A percentile compares a stretch with the other conserved stretches of the same genome.
Conservation (phyloP, 2,329 filamentous ascomycete species). For the Dendryphion nanum region DNA sequence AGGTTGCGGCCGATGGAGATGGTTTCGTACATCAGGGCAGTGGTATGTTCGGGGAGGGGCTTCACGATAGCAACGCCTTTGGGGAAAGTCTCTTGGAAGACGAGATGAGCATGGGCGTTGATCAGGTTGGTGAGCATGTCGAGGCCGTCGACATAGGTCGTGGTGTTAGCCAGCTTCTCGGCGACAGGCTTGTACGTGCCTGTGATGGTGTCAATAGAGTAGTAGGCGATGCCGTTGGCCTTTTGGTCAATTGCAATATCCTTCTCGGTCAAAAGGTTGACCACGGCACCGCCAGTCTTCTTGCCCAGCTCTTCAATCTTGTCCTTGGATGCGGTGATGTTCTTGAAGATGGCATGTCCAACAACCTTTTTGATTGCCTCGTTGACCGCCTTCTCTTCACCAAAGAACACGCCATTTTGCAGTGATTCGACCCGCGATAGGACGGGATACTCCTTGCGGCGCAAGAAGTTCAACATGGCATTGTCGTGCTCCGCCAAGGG, state of each 20-base stretch:
- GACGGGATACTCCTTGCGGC: slow-evolving; percentile 70
- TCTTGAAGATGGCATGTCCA: slow-evolving; percentile 54
- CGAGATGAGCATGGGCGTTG: slow-evolving; percentile 78
- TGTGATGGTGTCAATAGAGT: slow-evolving; percentile 63
- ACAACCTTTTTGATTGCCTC: slow-evolving; percentile 43
- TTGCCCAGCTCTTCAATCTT: slow-evolving; percentile 57
- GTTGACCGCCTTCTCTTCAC: slow-evolving; percentile 55
- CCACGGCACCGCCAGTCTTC: slow-evolving; percentile 58
- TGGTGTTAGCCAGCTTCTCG: slow-evolving; percentile 55
- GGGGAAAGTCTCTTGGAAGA: slow-evolving; percentile 77
- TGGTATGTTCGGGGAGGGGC: slow-evolving; percentile 73
- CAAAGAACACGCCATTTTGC: slow-evolving; percentile 70
- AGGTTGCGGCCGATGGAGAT: slow-evolving; percentile 73
- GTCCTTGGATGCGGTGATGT: slow-evolving; percentile 56
- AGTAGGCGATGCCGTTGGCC: slow-evolving; percentile 72
- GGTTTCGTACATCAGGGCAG: slow-evolving; percentile 67
- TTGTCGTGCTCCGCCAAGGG: slow-evolving; percentile 81
- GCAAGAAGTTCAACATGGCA: slow-evolving; percentile 67
- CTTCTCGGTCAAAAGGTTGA: slow-evolving; percentile 53
- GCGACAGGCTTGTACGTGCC: slow-evolving; percentile 67
- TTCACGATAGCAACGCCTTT: slow-evolving; percentile 79
- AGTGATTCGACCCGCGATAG: slow-evolving; percentile 74
- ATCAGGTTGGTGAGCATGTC: slow-evolving; percentile 70
- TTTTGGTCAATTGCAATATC: slow-evolving; percentile 65
- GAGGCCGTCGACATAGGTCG: slow-evolving; percentile 59